Evolutionary conservation across 805 yeast genomes (phyloP), one percentile per base, ranked within the genome.

Genomic region (Scheffersomyces amazonensis): DNA sequence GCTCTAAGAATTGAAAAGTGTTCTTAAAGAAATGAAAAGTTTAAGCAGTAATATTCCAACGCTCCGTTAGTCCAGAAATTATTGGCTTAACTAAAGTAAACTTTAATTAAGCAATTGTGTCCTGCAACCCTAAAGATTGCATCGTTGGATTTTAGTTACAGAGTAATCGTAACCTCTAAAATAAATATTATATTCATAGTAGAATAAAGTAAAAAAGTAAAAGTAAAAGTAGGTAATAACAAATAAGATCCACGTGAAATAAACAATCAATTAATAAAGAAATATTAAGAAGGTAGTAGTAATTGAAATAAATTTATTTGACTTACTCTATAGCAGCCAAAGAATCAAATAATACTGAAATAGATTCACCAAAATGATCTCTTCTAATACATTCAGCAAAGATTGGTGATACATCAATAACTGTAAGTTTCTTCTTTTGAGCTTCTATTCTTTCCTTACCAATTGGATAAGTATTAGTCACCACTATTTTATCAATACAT

Each of bases 331-430:
- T 58, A 31, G 78, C 77, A 34, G 90, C 85, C 47, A 89, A 73
- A 35, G 95, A 88, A 62, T 90, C 96, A 60, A 91, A 90, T 52
- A 90, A 69, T 16, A 90, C 96, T 29, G 96, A 87, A 45, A 91
- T 90, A 52, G 95, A 84, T 70, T 91, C 98, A 61, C 99, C 99
- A 54, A 91, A 90, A 63, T 93, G 99, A 60, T 93, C 96, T 71
- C 99, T 85, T 69, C 99, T 83, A 44, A 93, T 91, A 65, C 98
- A 93, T 71, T 93, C 99, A 24, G 98, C 98, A 57, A 93, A 86
- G 37, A 93, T 89, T 15, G 96, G 85, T 44, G 96, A 85, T 35
- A 93, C 95, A 56, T 93, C 99, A 53, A 93, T 89, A 35, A 88
- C 84, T 12, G 80, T 81, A 52, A 93, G 73, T 63, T 93, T 93